These are phyloP conservation scores for Psilocybe mexicana DNA, from an alignment of 1,284 basidiomycete genomes.

Conservation along the genomic window DNA sequence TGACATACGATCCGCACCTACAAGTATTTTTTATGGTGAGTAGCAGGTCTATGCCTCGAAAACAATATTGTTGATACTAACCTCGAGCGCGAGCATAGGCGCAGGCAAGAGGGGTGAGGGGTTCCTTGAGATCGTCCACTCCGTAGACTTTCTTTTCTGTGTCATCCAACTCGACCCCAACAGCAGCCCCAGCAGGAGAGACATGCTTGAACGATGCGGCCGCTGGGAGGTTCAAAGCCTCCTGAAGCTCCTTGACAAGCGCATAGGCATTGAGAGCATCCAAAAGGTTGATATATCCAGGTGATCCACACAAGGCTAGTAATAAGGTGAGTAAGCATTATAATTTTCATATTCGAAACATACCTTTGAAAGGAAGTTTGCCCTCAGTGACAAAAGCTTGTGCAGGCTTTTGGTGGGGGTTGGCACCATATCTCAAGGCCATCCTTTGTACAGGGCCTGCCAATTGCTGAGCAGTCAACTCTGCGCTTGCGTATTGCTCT, in stretches of 20 bases:
- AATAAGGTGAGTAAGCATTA: too few relatives aligned
- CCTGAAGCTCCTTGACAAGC: constrained; percentile 92
- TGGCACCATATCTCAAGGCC: constrained; percentile 92
- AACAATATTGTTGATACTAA: constrained; percentile 31
- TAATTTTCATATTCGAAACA: constrained; percentile 10
- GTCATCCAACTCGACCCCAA: constrained; percentile 83
- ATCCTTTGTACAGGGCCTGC: constrained; percentile 81
- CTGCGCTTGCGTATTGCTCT: constrained; percentile 89
- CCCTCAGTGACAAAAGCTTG: constrained; percentile 94
- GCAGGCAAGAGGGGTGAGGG: constrained; percentile 85
- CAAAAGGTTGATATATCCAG: constrained; percentile 99
- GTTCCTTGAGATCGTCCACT: constrained; percentile 91
- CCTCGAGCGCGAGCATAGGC: constrained; percentile 97
- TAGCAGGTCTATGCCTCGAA: background rate
- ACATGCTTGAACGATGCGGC: constrained; percentile 99
- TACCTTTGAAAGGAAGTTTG: constrained; percentile 92
- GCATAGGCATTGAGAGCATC: constrained; percentile 98
- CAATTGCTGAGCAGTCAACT: constrained; percentile 61
- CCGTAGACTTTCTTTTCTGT: constrained; percentile 95
- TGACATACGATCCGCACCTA: constrained; percentile 97
- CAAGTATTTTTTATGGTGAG: background rate
- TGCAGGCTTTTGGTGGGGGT: constrained; percentile 98
- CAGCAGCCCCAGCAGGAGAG: constrained; percentile 95
- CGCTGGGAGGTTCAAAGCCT: constrained; percentile 85
- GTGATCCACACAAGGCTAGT: constrained; percentile 68